Evolutionary conservation across 1,284 basidiomycete species (phyloP), one percentile per base, ranked within the genome.

Genomic region (Cryptococcus sp.): DNA sequence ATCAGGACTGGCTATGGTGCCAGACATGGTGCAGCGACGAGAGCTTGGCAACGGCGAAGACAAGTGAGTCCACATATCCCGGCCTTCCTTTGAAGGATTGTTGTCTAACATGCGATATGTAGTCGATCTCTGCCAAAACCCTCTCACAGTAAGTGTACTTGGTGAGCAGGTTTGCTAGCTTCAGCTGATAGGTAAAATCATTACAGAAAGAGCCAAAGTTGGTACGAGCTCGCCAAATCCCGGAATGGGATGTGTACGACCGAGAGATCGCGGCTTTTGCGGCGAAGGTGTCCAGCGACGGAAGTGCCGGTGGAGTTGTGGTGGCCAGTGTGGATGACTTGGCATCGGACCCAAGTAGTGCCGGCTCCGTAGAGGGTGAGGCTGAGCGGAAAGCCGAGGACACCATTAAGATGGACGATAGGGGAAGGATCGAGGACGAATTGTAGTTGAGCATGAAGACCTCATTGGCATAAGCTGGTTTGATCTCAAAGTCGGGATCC

Each of bases 171-270:
- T 13, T 8, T 12, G 21, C 37, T 46, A n/a, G 20, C n/a, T 18
- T 28, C n/a, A n/a, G 48, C 50, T 45, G 51, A 46, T 28, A 55
- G 35, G 16, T 6, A 39, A 35, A 49, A 24, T 43, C n/a, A 8
- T 40, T 39, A 64, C 75, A 92, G 87, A 95, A 96, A 85, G 94
- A 98, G 73, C 94, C 94, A 2, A 98, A 98, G 76, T 82, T 98
- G 9, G 84, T 87, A 9, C 83, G 95, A 36, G 96, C 95, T 1
- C 84, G 94, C 39, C 86, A 94, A 68, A 97, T 98, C 52, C 94
- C 95, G 0, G 95, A 98, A 76, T 98, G 95, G 96, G 92, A 94
- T 59, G 82, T 83, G 46, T 97, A 97, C 70, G 95, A 98, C 60
- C 66, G 62, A 50, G 75, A 78, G 56, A 74, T 78, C n/a, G 75